Evolutionary conservation across 1,284 basidiomycete genomes (phyloP).

Genomic region (Meira miltonrushii): DNA sequence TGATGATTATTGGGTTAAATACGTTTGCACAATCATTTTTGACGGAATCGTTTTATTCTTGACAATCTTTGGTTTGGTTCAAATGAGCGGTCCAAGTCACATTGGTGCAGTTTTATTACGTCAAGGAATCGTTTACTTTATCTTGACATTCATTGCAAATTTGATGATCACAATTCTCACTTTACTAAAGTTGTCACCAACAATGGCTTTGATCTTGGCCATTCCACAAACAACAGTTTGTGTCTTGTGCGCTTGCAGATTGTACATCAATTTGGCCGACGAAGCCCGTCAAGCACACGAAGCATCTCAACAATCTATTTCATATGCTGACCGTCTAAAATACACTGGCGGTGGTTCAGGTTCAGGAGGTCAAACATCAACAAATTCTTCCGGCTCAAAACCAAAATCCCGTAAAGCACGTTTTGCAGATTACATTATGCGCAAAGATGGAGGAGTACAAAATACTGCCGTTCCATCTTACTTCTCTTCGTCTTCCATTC

Average conservation of each 20-base stretch:
- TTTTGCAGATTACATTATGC: no score
- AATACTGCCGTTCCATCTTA: no score
- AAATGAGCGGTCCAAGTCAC: conserved; percentile 24
- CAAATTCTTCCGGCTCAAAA: no score
- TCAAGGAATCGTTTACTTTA: conserved; percentile 38
- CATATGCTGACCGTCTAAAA: no score
- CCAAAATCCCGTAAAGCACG: no score
- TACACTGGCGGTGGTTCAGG: no score
- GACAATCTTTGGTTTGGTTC: conserved; percentile 30
- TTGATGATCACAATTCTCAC: conserved; percentile 27
- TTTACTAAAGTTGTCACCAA: conserved; percentile 26
- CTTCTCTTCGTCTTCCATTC: no score
- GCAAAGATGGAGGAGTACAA: no score
- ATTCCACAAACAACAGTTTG: conserved; percentile 27
- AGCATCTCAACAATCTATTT: no score
- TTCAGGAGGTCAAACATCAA: no score
- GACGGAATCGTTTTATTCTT: conserved; percentile 21
- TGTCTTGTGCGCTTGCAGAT: conserved; percentile 29
- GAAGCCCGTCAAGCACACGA: conserved; percentile 19
- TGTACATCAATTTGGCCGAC: conserved; percentile 31
- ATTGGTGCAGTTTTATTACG: conserved; percentile 31
- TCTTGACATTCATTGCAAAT: conserved; percentile 29
- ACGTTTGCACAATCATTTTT: conserved; percentile 17
- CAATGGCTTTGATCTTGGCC: conserved; percentile 33
- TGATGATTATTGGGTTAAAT: conserved; percentile 15